phyloP scores from a whole-genome alignment of 2,329 filamentous ascomycete species.

The Fusarium odoratissimum region DNA sequence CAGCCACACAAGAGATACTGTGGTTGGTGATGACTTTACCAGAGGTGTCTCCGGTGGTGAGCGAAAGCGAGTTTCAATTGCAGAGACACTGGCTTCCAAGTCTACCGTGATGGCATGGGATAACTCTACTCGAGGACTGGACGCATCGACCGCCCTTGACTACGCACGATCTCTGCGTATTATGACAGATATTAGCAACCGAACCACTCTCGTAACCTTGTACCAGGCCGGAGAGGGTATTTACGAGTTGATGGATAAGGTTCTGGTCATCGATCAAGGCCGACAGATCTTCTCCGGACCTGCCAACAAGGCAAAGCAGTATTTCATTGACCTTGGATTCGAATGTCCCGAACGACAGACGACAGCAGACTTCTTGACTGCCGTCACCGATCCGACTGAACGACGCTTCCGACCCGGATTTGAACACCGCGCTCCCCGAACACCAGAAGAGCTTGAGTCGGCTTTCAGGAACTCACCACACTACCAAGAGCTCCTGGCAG shows the following conservation, averaged over 20 bases:
- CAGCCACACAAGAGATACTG: conserved; percentile 77
- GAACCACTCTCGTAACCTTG: conserved; percentile 59
- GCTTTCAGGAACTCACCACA: conserved; percentile 72
- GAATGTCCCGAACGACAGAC: conserved; percentile 75
- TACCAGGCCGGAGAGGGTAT: conserved; percentile 60
- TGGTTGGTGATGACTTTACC: conserved; percentile 78
- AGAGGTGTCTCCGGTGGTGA: conserved; percentile 84
- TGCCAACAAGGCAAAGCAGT: conserved; percentile 69
- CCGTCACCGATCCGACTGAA: conserved; percentile 69
- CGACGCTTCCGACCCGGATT: conserved; percentile 73
- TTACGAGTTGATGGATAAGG: conserved; percentile 76
- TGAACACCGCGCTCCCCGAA: conserved; percentile 74
- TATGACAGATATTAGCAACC: conserved; percentile 81
- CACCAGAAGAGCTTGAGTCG: conserved; percentile 72
- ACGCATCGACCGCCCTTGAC: conserved; percentile 82
- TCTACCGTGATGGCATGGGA: conserved; percentile 82
- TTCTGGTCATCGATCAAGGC: conserved; percentile 79
- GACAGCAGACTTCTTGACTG: conserved; percentile 59
- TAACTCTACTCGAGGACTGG: conserved; percentile 82
- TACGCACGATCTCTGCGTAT: conserved; percentile 77
- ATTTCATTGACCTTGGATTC: conserved; percentile 77
- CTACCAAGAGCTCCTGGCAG: conserved; percentile 68
- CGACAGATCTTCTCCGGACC: conserved; percentile 75
- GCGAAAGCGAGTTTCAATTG: conserved; percentile 82
- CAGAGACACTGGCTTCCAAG: conserved; percentile 80